A percentile compares a stretch with the other conserved stretches of the same genome.
Evolutionary conservation across 2,329 filamentous ascomycete species (phyloP).

Genomic region (Fusarium staphyleae): DNA sequence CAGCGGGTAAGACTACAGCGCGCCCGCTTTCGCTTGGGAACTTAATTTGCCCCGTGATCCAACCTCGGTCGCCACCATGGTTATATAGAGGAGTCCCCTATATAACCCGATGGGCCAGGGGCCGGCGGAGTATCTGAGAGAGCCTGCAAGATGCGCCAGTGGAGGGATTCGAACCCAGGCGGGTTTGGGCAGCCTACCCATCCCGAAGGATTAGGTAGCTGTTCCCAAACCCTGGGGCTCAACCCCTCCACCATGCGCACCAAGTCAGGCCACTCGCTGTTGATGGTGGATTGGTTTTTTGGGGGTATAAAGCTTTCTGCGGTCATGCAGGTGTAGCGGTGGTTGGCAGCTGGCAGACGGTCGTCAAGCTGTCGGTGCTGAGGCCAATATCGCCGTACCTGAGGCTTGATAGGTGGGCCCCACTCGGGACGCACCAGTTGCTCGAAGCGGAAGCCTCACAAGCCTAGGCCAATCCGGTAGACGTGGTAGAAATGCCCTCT

Average conservation of each 20-base stretch:
- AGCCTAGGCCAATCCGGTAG: background rate
- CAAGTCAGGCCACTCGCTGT: constrained; percentile 12
- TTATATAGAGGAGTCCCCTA: constrained; percentile 12
- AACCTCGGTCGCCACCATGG: constrained; percentile 28
- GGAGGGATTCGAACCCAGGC: constrained; percentile 10
- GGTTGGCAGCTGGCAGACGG: constrained; percentile 15
- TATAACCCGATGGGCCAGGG: constrained; percentile 22
- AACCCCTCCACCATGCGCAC: constrained; percentile 8
- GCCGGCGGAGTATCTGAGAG: constrained; percentile 36
- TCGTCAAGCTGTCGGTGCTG: constrained; percentile 1
- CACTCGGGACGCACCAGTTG: background rate
- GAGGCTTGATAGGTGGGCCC: background rate
- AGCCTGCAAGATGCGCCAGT: background rate
- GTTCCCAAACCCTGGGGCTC: background rate
- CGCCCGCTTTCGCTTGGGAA: constrained; percentile 41
- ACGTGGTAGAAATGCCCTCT: background rate
- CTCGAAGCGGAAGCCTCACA: background rate
- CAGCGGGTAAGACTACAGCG: constrained; percentile 40
- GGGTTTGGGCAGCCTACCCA: constrained; percentile 3
- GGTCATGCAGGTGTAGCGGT: background rate
- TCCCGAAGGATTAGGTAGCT: background rate
- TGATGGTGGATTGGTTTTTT: background rate
- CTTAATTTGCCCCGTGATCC: constrained; percentile 40
- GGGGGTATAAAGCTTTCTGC: constrained; percentile 10
- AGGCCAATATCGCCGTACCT: constrained; percentile 4